Evolutionary conservation across 257 asterid species (phyloP).

Genomic region (Penstemon eatonii): DNA sequence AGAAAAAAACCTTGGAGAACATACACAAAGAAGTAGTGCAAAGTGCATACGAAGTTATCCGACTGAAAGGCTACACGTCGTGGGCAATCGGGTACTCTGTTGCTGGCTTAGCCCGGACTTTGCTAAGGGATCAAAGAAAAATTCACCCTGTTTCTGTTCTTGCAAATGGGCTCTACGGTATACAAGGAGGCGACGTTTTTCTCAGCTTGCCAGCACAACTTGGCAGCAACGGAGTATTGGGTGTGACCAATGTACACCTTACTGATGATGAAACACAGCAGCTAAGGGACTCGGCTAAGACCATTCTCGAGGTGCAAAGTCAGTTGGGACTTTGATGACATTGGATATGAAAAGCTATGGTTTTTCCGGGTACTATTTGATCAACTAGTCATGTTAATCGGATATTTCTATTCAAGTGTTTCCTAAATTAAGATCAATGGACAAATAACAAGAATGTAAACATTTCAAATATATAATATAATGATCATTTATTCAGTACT

Average conservation of each 20-base stretch:
- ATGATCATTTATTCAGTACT: no score
- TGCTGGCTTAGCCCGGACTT: constrained; percentile 69
- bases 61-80: constrained; percentile 84
- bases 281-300: constrained; percentile 66
- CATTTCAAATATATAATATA: no score
- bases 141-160: constrained; percentile 87
- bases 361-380: no score
- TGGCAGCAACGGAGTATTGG: constrained; percentile 68
- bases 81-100: constrained; percentile 96
- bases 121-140: constrained; percentile 74
- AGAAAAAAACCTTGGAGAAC: constrained; percentile 62
- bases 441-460: no score
- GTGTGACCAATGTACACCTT: constrained; percentile 72
- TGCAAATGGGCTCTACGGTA: constrained; percentile 66
- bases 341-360: not conserved
- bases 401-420: no score
- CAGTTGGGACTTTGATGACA: constrained; percentile 57
- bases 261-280: constrained; percentile 65
- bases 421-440: no score
- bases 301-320: constrained; percentile 70
- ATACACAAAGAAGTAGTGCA: constrained; percentile 74
- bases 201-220: constrained; percentile 88
- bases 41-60: constrained; percentile 80
- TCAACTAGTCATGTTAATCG: no score
- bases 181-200: constrained; percentile 66